Evolutionary conservation across 2,329 filamentous ascomycete genomes (phyloP).

Genomic region (Waltergamsia citrina): DNA sequence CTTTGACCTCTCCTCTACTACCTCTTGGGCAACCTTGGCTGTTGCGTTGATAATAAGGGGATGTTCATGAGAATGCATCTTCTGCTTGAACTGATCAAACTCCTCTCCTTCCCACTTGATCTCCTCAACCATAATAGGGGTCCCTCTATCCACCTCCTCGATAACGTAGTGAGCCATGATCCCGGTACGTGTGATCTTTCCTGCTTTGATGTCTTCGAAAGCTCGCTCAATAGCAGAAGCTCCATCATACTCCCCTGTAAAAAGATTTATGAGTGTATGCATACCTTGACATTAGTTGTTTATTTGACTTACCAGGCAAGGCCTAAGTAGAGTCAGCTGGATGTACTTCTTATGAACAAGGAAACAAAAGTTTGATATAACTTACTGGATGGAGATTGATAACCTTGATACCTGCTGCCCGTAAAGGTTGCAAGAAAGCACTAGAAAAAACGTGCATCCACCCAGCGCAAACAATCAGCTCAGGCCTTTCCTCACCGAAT

Average conservation of each 20-base stretch:
- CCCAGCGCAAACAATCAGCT: constrained; percentile 72
- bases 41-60: constrained; percentile 70
- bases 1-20: constrained; percentile 12
- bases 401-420: constrained; percentile 51
- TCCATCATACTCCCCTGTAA: constrained; percentile 63
- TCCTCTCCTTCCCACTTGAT: constrained; percentile 57
- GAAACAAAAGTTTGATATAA: constrained; percentile 54
- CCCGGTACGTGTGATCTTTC: constrained; percentile 61
- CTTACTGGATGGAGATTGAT: constrained; percentile 83
- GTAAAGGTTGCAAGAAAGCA: constrained; percentile 60
- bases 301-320: constrained; percentile 1
- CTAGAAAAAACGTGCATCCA: constrained; percentile 79
- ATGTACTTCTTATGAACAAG: constrained; percentile 5
- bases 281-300: not conserved
- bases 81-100: constrained; percentile 56
- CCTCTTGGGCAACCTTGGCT: constrained; percentile 31
- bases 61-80: constrained; percentile 72
- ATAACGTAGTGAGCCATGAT: constrained; percentile 88
- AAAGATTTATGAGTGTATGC: constrained; percentile 6
- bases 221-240: constrained; percentile 70
- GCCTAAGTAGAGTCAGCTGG: constrained; percentile 13
- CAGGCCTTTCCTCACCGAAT: constrained; percentile 42
- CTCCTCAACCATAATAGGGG: constrained; percentile 61
- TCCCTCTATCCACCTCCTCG: constrained; percentile 69
- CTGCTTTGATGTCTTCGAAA: constrained; percentile 58